A percentile compares a stretch with the other conserved stretches of the same genome.
These are phyloP conservation scores for Beauveria sp. DNA, from an alignment of 2,329 filamentous ascomycete species.

Conservation along the genomic window DNA sequence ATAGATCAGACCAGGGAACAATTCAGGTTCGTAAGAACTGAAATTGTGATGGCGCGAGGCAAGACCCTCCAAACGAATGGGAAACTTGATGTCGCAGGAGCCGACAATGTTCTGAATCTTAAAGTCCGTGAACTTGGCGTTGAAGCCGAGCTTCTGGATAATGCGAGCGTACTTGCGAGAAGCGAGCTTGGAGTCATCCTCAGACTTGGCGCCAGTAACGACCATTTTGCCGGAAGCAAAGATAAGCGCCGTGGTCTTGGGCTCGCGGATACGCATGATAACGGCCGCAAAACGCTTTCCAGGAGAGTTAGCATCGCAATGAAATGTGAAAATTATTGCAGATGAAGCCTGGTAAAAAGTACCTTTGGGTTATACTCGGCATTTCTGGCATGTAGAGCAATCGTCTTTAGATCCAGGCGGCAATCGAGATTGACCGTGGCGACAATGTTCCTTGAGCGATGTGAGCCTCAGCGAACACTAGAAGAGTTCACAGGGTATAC, in stretches of 20 bases:
- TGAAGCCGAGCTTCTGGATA: slow-evolving; percentile 99
- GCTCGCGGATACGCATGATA: slow-evolving; percentile 99
- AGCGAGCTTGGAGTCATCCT: slow-evolving; percentile 95
- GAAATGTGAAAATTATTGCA: slow-evolving; percentile 3
- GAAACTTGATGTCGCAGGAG: slow-evolving; percentile 98
- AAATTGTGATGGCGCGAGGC: slow-evolving; percentile 98
- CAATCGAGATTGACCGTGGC: slow-evolving; percentile 98
- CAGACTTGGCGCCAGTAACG: slow-evolving; percentile 93
- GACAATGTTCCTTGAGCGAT: slow-evolving; percentile 82
- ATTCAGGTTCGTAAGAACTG: slow-evolving; percentile 95
- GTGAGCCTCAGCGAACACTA: slow-evolving; percentile 45
- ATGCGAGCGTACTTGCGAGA: slow-evolving; percentile 97
- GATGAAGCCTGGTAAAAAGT: slow-evolving; percentile 30
- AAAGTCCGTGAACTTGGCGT: slow-evolving; percentile 99
- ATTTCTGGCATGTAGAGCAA: slow-evolving; percentile 94
- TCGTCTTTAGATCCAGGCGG: slow-evolving; percentile 96
- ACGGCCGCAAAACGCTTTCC: slow-evolving; percentile 90
- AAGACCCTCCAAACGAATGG: slow-evolving; percentile 90
- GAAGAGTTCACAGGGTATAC: slow-evolving; percentile 46
- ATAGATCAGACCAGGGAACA: slow-evolving; percentile 99
- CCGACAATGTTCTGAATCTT: slow-evolving; percentile 99
- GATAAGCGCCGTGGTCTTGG: slow-evolving; percentile 96
- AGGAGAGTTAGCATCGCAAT: slow-evolving; percentile 23
- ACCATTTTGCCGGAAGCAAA: slow-evolving; percentile 99
- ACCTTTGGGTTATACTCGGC: slow-evolving; percentile 99